These are phyloP conservation scores for Trichocladium antarcticum DNA, from an alignment of 495 filamentous ascomycete species.

Conservation along the genomic window DNA sequence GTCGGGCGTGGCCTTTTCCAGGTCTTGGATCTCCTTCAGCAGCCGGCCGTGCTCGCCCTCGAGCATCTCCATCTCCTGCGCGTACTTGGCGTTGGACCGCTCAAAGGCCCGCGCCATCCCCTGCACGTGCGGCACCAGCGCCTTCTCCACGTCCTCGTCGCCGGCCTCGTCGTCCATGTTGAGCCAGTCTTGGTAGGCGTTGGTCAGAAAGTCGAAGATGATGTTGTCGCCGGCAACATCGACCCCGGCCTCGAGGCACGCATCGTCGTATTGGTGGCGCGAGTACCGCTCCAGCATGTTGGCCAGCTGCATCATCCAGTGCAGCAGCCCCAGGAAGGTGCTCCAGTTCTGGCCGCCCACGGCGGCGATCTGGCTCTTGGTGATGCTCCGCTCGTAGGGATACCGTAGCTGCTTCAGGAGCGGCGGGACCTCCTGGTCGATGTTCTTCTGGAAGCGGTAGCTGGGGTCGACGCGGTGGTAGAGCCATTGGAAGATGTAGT, in stretches of 20 bases:
- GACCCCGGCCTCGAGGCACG: conserved; percentile 69
- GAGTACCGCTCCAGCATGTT: conserved; percentile 77
- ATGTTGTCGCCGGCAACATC: conserved; percentile 84
- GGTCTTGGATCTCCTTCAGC: conserved; percentile 71
- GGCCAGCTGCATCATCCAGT: conserved; percentile 98
- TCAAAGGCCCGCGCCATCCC: conserved; percentile 87
- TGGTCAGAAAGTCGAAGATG: conserved; percentile 79
- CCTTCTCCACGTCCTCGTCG: conserved; percentile 65
- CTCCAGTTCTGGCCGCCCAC: conserved; percentile 95
- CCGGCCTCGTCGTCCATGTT: conserved; percentile 74
- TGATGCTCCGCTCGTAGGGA: conserved; percentile 85
- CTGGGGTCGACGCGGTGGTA: conserved; percentile 90
- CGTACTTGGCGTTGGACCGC: conserved; percentile 62
- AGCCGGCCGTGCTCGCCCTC: conserved; percentile 73
- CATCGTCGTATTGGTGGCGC: conserved; percentile 70
- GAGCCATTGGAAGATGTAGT: conserved; percentile 92
- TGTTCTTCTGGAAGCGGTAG: conserved; percentile 80
- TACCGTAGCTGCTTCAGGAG: conserved; percentile 89
- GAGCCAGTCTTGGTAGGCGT: conserved; percentile 88
- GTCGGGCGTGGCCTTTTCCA: conserved; percentile 74
- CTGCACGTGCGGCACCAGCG: conserved; percentile 73
- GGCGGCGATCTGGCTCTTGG: conserved; percentile 85
- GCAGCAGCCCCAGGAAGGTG: conserved; percentile 81
- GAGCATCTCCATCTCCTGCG: conserved; percentile 67
- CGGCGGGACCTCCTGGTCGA: conserved; percentile 85